These are phyloP conservation scores for Saccharomycopsis vini DNA, from an alignment of 805 yeast species.

Conservation along the genomic window DNA sequence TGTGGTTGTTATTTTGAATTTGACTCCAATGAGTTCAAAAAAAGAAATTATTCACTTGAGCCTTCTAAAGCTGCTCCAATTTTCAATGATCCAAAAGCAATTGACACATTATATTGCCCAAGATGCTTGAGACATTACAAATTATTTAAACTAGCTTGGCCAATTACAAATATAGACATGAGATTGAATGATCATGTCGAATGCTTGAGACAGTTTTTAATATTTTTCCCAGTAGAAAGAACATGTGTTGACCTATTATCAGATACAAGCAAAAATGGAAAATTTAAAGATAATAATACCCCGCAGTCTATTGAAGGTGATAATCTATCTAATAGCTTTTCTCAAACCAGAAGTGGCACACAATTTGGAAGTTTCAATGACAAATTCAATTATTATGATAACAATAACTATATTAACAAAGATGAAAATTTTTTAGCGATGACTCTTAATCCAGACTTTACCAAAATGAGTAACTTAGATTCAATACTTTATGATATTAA, in stretches of 20 bases:
- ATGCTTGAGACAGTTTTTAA: constrained; percentile 13
- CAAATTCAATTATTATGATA: no score
- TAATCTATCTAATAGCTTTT: no score
- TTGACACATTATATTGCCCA: constrained; percentile 21
- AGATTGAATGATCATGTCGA: constrained; percentile 3
- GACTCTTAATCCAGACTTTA: not conserved
- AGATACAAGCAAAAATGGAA: not conserved
- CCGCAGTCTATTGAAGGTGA: no score
- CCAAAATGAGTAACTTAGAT: constrained; percentile 5
- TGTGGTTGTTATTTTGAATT: constrained; percentile 25
- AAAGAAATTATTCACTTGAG: constrained; percentile 2
- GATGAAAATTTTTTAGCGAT: no score
- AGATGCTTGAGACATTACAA: constrained; percentile 24
- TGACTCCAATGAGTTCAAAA: not conserved
- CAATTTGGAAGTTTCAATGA: no score
- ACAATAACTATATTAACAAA: no score
- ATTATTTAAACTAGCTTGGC: constrained; percentile 25
- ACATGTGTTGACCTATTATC: not conserved
- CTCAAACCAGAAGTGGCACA: no score
- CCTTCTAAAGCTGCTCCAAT: not conserved
- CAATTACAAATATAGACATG: constrained; percentile 18
- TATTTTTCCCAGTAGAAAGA: constrained; percentile 11
- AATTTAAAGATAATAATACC: not conserved
- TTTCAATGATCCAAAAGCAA: not conserved
- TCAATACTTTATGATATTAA: constrained; percentile 7